Evolutionary conservation across 2,329 filamentous ascomycete genomes (phyloP).

Genomic region (Scedosporium dehoogii): DNA sequence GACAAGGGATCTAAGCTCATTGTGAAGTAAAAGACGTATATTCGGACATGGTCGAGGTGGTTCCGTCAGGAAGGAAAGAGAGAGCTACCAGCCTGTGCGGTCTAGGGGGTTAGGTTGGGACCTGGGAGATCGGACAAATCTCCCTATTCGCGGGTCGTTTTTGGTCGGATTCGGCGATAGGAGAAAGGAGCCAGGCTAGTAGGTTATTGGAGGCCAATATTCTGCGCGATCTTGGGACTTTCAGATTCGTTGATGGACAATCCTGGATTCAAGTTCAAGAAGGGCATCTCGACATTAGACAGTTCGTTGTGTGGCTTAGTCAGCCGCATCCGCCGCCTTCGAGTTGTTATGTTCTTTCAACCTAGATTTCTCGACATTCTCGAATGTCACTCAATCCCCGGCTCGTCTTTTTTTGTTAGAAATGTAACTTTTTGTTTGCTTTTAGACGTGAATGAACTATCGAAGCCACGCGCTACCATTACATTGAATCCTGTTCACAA

Average conservation of each 20-base stretch:
- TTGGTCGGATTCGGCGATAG: background rate
- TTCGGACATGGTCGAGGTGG: conserved; percentile 1
- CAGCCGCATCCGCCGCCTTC: background rate
- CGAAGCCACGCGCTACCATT: no score
- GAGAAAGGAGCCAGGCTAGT: background rate
- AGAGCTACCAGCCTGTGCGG: background rate
- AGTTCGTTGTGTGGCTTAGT: conserved; percentile 2
- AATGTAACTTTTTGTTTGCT: no score
- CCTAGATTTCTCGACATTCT: no score
- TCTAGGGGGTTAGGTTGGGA: background rate
- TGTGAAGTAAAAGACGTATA: conserved; percentile 21
- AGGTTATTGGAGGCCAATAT: background rate
- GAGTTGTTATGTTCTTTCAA: no score
- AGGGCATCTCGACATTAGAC: background rate
- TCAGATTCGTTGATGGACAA: background rate
- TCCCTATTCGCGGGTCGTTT: background rate
- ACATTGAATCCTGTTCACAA: no score
- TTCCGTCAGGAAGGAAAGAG: background rate
- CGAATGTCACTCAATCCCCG: no score
- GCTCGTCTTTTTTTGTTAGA: no score
- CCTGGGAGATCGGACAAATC: background rate
- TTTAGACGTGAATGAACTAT: no score
- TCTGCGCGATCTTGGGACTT: background rate
- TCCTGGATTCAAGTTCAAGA: background rate
- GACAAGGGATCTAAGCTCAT: conserved; percentile 87